Percentiles rank a stretch among this genome's conserved stretches.
Evolutionary conservation across 345 rosid genomes (phyloP).

Genomic region (Arabidopsis thaliana): TAIR10.1 NC_003074.8:10390001-10390500

Average conservation of each 20-base stretch:
- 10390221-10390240: neutral
- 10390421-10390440: slow-evolving; percentile 92
- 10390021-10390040: neutral
- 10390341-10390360: slow-evolving; percentile 59
- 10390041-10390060: neutral
- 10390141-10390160: slow-evolving; percentile 64
- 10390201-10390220: slow-evolving; percentile 48
- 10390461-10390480: slow-evolving; percentile 78
- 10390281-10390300: neutral
- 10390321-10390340: slow-evolving; percentile 66
- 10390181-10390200: slow-evolving; percentile 73
- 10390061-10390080: slow-evolving; percentile 41
- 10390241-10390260: neutral
- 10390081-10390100: slow-evolving; percentile 90
- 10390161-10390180: slow-evolving; percentile 71
- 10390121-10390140: slow-evolving; percentile 83
- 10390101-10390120: slow-evolving; percentile 73
- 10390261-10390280: neutral
- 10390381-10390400: slow-evolving; percentile 66
- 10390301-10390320: slow-evolving; percentile 51
- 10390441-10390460: slow-evolving; percentile 80
- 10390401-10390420: slow-evolving; percentile 94
- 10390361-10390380: slow-evolving; percentile 54
- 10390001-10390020: neutral
- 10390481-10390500: slow-evolving; percentile 74